Percentiles rank a stretch among this genome's conserved stretches.
Evolutionary conservation across 1,139 yeast species (phyloP).

Genomic region (Yamadazyma atmosphaerica): DNA sequence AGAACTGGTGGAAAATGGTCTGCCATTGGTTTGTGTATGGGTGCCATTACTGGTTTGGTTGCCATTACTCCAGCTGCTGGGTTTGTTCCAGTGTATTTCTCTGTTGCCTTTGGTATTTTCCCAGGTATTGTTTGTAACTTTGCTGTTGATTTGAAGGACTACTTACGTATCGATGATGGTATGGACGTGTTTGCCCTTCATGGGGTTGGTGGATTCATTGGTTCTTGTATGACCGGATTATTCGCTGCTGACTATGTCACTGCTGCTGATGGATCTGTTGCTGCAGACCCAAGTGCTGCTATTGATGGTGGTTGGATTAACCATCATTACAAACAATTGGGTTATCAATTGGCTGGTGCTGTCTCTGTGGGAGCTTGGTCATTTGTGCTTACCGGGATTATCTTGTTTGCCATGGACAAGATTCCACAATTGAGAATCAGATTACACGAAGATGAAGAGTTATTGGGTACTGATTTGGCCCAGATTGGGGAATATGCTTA

Average conservation of each 20-base stretch:
- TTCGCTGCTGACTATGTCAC: conserved; percentile 94
- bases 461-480: conserved; percentile 82
- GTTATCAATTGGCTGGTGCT: conserved; percentile 89
- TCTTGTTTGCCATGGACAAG: conserved; percentile 71
- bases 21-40: conserved; percentile 90
- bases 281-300: conserved; percentile 38
- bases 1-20: conserved; percentile 93
- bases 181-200: conserved; percentile 92
- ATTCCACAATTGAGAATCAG: conserved; percentile 84
- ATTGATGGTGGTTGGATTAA: conserved; percentile 93
- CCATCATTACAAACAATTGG: conserved; percentile 86
- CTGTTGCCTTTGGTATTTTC: conserved; percentile 79
- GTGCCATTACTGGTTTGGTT: conserved; percentile 91
- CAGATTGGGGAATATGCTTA: conserved; percentile 87
- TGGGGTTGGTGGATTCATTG: conserved; percentile 91
- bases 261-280: conserved; percentile 68
- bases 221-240: conserved; percentile 82
- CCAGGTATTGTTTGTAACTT: conserved; percentile 80
- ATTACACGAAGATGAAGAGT: conserved; percentile 87
- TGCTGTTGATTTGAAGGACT: conserved; percentile 76
- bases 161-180: conserved; percentile 87
- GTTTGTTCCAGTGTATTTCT: conserved; percentile 85
- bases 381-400: conserved; percentile 69
- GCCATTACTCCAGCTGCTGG: conserved; percentile 99
- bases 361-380: conserved; percentile 79